phyloP scores from a whole-genome alignment of 257 asterid species.

The Craterostigma plantagineum region DNA sequence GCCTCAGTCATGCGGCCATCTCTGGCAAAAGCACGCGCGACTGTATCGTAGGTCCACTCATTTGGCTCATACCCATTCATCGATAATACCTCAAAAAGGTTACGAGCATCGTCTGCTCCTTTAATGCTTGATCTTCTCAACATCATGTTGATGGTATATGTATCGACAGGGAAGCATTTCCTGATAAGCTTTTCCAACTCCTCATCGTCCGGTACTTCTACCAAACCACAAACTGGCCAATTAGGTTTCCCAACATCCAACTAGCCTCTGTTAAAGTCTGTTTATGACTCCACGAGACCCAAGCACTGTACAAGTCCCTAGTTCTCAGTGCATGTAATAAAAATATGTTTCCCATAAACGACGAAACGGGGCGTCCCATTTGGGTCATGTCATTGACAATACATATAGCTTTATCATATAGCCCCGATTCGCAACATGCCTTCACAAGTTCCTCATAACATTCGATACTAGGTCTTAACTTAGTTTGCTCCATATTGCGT shows the following conservation, averaged over 20 bases:
- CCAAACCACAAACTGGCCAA: slow-evolving; percentile 44
- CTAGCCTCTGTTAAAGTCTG: slow-evolving; percentile 19
- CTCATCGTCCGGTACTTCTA: slow-evolving; percentile 17
- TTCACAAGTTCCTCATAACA: slow-evolving; percentile 74
- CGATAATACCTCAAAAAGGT: slow-evolving; percentile 19
- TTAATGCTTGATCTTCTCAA: slow-evolving; percentile 35
- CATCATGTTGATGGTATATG: slow-evolving; percentile 54
- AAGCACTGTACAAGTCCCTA: slow-evolving; percentile 18
- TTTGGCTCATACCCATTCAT: slow-evolving; percentile 55
- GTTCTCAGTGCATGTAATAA: slow-evolving; percentile 41
- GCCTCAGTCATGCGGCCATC: slow-evolving; percentile 49
- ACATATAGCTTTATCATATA: slow-evolving; percentile 28
- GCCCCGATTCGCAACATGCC: slow-evolving; percentile 22
- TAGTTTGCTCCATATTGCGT: slow-evolving; percentile 25
- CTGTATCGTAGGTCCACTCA: slow-evolving; percentile 43
- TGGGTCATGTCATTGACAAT: slow-evolving; percentile 41
- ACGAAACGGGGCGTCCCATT: slow-evolving; percentile 41
- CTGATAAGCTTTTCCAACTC: slow-evolving; percentile 32
- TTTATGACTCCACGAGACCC: slow-evolving; percentile 22
- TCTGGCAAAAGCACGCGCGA: slow-evolving; percentile 38
- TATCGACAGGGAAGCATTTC: slow-evolving; percentile 36
- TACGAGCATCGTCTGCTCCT: slow-evolving; percentile 25
- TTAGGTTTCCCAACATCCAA: slow-evolving; percentile 40
- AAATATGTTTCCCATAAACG: slow-evolving; percentile 68
- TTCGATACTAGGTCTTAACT: slow-evolving; percentile 32